Base-by-base conservation (phyloP, 768 basidiomycete species). In the Lactifluus volemus region DNA sequence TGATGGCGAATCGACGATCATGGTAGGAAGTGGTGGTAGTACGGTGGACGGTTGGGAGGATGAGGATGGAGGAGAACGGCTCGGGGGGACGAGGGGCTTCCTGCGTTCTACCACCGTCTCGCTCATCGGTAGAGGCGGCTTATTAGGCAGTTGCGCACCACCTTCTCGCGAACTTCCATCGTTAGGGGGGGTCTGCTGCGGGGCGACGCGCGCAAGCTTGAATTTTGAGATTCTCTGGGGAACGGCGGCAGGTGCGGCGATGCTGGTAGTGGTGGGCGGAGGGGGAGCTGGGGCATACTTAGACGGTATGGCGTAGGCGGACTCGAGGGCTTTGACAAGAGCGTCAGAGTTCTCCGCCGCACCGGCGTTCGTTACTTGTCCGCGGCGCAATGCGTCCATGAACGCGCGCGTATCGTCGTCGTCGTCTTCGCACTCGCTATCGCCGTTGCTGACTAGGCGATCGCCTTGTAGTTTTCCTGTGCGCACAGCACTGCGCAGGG, bases 301-400 rank as follows among this genome's bases (percentile, higher is more conserved):
- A 14, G 49, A 48, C 3, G 64, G 52, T 9, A 42, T 55, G 47
- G 49, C 39, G 54, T 66, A 66, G 38, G 60, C 63, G 15, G 41
- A 49, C 39, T 56, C 53, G 39, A 66, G 63, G 5, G 65, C 66
- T 1, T 45, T 55, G 21, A 59, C 36, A 38, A 65, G 56, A 32
- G 41, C 39, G 2, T 61, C 61, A n/a, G 63, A 21, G 39, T 61
- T 62, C 49, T 41, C 48, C 52, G 48, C 59, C 9, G 71, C 70
- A 1, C 74, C 73, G 6, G 66, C 64, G 52, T 75, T 75, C 10
- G 66, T 68, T 15, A 73, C 67, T 12, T 72, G 69, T 19, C 73
- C 72, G 21, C 64, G 66, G 7, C 63, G 63, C 49, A 74, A 55
- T 38, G 70, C 61, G 6, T 71, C 68, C 49, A 71, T 55, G 52